Base-by-base conservation (phyloP, 768 basidiomycete genomes). In the Sporobolomyces pararoseus region DNA sequence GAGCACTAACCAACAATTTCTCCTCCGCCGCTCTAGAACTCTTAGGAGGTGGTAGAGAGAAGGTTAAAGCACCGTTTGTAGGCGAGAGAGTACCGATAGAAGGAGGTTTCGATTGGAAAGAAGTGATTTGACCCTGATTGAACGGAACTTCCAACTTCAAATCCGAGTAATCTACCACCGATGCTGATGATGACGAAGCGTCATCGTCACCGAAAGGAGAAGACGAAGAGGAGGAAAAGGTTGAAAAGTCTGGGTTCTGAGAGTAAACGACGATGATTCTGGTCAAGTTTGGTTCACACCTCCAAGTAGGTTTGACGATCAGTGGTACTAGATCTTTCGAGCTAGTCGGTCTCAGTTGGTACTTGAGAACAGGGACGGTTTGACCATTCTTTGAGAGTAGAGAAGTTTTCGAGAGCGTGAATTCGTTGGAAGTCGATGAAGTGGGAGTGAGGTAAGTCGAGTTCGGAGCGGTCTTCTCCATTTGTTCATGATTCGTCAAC, bases 391-490 rank as follows among this genome's bases (percentile, higher is more conserved):
- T 46, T 5, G 77, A 65, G 0, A 77, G 72, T 1, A 71, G 57
- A 4, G 77, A 71, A 29, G 77, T 63, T 54, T 79, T 77, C 34
- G 81, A 74, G 42, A 58, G 37, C 5, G n/a, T 25, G 74, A 79
- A 82, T 68, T 80, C 79, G 39, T 80, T 81, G 46, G 46, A 23
- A 13, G n/a, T n/a, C n/a, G 21, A 14, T 6, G 21, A 47, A 47
- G 78, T 68, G 42, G 79, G 70, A 52, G 74, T 59, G 17, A 82
- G 71, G 68, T 77, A 81, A 4, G 77, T 74, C 25, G 80, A 77
- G 68, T 82, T 82, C 4, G 81, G 81, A 9, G 80, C 81, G n/a
- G 79, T 78, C 71, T 82, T 82, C 47, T 82, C 81, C n/a, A 81
- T 71, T 23, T 68, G 67, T 61, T 81, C 80, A 59, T 80, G 80